Conservation (phyloP, 352 stramenopile genomes). For the Plasmopara halstedii region DNA sequence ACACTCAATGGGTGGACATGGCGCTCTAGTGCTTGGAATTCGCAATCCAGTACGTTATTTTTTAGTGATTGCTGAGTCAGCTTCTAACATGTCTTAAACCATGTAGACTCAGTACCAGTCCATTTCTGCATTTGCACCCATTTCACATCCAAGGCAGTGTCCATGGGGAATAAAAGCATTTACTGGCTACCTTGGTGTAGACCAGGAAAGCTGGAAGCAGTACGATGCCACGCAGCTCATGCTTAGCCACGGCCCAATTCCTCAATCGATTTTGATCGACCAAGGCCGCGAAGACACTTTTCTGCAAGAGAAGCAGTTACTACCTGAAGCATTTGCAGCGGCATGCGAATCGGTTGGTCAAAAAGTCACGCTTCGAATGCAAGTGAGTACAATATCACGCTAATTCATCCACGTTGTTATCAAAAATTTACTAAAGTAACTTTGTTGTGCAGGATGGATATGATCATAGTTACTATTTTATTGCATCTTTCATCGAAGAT, state of each 20-base stretch:
- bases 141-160: constrained; percentile 93
- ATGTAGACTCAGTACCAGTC: constrained; percentile 77
- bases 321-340: constrained; percentile 84
- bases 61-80: not conserved
- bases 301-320: constrained; percentile 83
- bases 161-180: constrained; percentile 99
- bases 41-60: constrained; percentile 51
- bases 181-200: constrained; percentile 91
- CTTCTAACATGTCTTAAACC: constrained; percentile 2
- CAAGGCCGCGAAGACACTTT: constrained; percentile 88
- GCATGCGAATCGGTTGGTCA: constrained; percentile 78
- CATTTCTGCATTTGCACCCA: constrained; percentile 95
- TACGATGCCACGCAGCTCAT: constrained; percentile 92
- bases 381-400: constrained; percentile 21
- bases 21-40: constrained; percentile 93
- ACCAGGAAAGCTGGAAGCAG: constrained; percentile 78
- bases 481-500: constrained; percentile 93
- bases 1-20: constrained; percentile 97
- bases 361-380: constrained; percentile 71
- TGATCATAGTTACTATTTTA: constrained; percentile 98
- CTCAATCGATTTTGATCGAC: constrained; percentile 83
- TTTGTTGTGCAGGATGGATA: constrained; percentile 75
- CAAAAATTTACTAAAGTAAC: no score
- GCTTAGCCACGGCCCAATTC: constrained; percentile 46
- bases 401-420: no score